Evolutionary conservation across 2,329 filamentous ascomycete genomes (phyloP), one percentile per base, ranked within the genome.

Genomic region (Botrytis squamosa): DNA sequence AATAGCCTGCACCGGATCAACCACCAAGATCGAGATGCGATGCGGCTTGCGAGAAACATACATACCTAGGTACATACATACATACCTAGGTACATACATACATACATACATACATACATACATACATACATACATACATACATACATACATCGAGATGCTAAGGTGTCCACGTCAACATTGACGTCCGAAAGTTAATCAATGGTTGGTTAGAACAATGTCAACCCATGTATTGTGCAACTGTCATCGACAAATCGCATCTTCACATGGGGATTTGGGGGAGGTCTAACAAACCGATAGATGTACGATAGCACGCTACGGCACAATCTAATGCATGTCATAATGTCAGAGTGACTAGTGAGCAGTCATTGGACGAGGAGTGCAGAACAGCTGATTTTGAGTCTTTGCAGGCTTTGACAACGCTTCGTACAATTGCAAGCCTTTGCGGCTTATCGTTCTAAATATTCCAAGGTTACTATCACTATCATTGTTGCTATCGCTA

Each of bases 211-310:
- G 49, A 57, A 42, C n/a, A 16, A 57, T 68, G 29, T 42, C n/a
- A 68, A 68, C 49, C 65, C 65, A 40, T 68, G 49, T 42, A 29
- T 25, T 14, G 49, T 57, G 36, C 25, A 68, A 68, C 36, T 7
- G 36, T 55, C 46, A 16, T 33, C 65, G 14, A 68, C 49, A 57
- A 68, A 55, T 68, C 65, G 65, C 49, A 68, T 68, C 46, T 68
- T 55, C 33, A 55, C 14, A 57, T 25, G 36, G n/a, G 36, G 33
- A 9, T 68, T 42, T 52, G 12, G 22, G 65, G 49, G 36, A 33
- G 40, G 36, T 25, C 9, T 29, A 4, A 10, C 36, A 8, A 29
- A 55, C 14, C 14, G 46, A 67, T n/a, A 55, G 16, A 55, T 55
- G 22, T 57, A 29, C 20, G n/a, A 29, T 25, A 14, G 42, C 33